Percentiles rank a stretch among this genome's conserved stretches.
Evolutionary conservation across 164 flowering plant genomes (phyloP).

Genomic region (Stephania cephalantha): DNA sequence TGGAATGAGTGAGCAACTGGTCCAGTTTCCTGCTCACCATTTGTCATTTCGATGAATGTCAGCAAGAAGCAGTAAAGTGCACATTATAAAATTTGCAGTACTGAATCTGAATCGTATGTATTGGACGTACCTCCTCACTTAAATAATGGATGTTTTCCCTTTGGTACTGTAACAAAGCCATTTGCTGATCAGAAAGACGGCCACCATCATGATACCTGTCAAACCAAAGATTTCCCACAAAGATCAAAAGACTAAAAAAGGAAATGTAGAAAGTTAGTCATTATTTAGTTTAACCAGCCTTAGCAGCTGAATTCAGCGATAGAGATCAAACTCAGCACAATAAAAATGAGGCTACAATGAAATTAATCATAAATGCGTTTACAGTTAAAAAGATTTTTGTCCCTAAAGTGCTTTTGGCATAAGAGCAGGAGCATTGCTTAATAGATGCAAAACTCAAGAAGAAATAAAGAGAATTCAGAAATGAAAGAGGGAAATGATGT

Average conservation of each 20-base stretch:
- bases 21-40: no score
- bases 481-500: neutral
- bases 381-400: no score
- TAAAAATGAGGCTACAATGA: no score
- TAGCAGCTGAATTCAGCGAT: neutral
- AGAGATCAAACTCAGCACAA: no score
- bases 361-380: no score
- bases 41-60: neutral
- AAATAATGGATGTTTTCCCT: conserved; percentile 91
- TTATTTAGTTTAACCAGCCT: neutral
- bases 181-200: conserved; percentile 96
- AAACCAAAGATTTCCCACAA: conserved; percentile 10
- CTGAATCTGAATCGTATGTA: neutral
- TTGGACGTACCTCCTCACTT: conserved; percentile 78
- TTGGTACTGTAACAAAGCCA: conserved; percentile 97
- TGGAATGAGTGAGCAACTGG: no score
- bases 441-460: neutral
- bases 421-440: neutral
- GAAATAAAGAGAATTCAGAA: neutral
- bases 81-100: neutral
- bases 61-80: neutral
- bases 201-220: conserved; percentile 89
- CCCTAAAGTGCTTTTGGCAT: neutral
- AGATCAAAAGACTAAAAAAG: no score
- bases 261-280: neutral